Conservation (phyloP, 1,284 basidiomycete genomes). For the Lentinula novae-zelandiae region DNA sequence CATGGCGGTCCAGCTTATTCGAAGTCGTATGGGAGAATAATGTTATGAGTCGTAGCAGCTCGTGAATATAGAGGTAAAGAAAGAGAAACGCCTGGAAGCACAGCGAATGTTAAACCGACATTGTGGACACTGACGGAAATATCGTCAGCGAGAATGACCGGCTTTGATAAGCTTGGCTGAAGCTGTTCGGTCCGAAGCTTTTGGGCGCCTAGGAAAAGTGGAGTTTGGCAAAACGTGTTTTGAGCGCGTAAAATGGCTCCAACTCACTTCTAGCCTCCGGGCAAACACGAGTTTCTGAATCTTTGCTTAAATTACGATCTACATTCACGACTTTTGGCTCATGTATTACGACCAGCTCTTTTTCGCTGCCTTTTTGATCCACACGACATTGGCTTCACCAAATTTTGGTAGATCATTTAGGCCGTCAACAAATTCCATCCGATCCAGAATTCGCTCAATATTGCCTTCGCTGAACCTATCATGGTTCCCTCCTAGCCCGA, state of each 20-base stretch:
- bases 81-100: background rate
- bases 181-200: background rate
- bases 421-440: background rate
- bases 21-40: background rate
- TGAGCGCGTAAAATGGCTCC: background rate
- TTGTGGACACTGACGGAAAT: background rate
- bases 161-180: background rate
- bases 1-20: slow-evolving; percentile 1
- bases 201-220: background rate
- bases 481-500: background rate
- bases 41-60: background rate
- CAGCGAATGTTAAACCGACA: background rate
- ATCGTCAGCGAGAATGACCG: background rate
- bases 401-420: background rate
- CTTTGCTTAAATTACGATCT: background rate
- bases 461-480: background rate
- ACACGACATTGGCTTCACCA: background rate
- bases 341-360: background rate
- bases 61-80: background rate
- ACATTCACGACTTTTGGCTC: background rate
- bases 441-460: background rate
- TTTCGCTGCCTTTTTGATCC: background rate
- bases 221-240: background rate
- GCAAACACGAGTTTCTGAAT: background rate
- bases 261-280: background rate